A percentile compares a stretch with the other conserved stretches of the same genome.
phyloP scores from a whole-genome alignment of 257 asterid genomes.

The Ocimum tenuiflorum region DNA sequence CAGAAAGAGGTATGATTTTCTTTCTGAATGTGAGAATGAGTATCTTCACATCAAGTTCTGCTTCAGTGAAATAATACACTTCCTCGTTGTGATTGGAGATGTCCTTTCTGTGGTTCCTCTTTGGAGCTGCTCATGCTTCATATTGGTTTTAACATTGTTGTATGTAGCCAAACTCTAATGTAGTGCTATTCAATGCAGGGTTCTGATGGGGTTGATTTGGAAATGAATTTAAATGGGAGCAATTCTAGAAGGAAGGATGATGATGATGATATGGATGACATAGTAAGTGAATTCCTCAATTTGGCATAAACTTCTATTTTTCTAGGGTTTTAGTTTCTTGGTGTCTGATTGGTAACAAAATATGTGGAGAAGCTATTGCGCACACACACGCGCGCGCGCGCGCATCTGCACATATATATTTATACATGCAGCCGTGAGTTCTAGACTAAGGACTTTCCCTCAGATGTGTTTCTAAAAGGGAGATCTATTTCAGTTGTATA shows the following conservation, averaged over 20 bases:
- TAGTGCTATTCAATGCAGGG: conserved; percentile 49
- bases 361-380: neutral
- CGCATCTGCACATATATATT: too few species aligned
- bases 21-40: neutral
- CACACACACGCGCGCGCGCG: too few species aligned
- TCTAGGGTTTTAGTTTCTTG: neutral
- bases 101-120: conserved; percentile 8
- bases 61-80: neutral
- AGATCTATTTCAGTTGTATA: too few species aligned
- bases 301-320: neutral
- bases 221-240: conserved; percentile 87
- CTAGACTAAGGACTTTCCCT: too few species aligned
- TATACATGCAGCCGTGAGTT: too few species aligned
- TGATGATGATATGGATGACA: conserved; percentile 87
- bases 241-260: conserved; percentile 43
- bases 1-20: conserved; percentile 57
- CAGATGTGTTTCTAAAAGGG: too few species aligned
- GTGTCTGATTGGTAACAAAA: neutral
- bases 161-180: conserved; percentile 7
- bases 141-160: neutral
- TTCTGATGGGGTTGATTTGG: conserved; percentile 91
- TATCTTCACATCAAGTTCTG: conserved; percentile 8
- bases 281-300: conserved; percentile 46
- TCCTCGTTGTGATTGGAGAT: conserved; percentile 6
- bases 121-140: conserved; percentile 7